Base-by-base conservation (phyloP, 1,284 basidiomycete species). In the Pterulicium gracile region DNA sequence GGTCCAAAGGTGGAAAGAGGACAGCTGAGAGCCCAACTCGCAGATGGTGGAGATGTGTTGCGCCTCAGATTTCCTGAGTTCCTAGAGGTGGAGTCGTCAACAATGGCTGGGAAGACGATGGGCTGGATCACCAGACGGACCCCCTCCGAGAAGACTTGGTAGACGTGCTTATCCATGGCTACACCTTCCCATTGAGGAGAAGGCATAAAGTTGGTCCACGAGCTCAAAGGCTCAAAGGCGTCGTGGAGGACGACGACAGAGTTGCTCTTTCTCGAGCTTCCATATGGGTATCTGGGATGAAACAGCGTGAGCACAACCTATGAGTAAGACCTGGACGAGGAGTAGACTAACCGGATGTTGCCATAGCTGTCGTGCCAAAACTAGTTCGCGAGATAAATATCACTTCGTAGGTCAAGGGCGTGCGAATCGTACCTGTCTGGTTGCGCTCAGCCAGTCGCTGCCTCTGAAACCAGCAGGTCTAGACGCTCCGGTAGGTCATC, bases 101-200 rank as follows among this genome's bases (percentile, higher is more conserved):
- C 4, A 17, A 17, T 14, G 10, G 18, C 24, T 22, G 7, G 27
- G 27, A 32, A n/a, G n/a, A 32, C 7, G 27, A 19, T 41, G 45
- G 10, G 44, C 24, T 4, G 32, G 14, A 39, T 52, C 45, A 24
- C 43, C 14, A 17, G 15, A 42, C 54, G 66, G 56, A 81, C 75
- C 7, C 58, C 58, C 53, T 76, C 66, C 53, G 75, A 79, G 64
- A 90, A 89, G 45, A 88, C 77, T 57, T 89, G 86, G 58, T 91
- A 89, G 62, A 81, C 73, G 55, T 87, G 85, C 23, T 79, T 88
- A 63, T 96, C 93, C 64, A 96, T 73, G 18, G 82, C 75, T 19
- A 94, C 90, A 24, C 78, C 79, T 50, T 71, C 69, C 61, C 54
- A 79, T n/a, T 63, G 46, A 0, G 79, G 76, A 21, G 68, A 54